phyloP scores from a whole-genome alignment of 2,329 filamentous ascomycete species.

The Curvularia verruculosa region DNA sequence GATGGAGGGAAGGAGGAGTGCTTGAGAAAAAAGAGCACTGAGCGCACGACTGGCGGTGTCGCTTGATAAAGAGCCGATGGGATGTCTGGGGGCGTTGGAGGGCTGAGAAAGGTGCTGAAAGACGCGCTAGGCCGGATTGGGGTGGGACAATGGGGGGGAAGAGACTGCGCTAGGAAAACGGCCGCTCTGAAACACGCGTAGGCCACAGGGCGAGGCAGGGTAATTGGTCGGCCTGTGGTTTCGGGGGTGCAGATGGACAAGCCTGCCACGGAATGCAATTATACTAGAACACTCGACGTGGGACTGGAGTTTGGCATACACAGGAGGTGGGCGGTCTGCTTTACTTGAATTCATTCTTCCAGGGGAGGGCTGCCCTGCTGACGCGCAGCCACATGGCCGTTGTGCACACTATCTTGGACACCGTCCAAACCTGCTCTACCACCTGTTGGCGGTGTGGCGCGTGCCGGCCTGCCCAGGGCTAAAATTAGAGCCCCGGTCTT shows the following conservation, averaged over 20 bases:
- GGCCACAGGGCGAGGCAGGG: conserved; percentile 3
- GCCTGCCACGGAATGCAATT: conserved; percentile 30
- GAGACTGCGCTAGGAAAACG: conserved; percentile 22
- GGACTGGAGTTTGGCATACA: background rate
- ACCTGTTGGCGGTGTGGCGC: conserved; percentile 21
- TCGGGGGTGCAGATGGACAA: conserved; percentile 26
- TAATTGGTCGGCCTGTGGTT: conserved; percentile 30
- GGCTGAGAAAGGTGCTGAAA: conserved; percentile 25
- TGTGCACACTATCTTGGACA: conserved; percentile 2
- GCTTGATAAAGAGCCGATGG: conserved; percentile 32
- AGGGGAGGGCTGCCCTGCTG: conserved; percentile 9
- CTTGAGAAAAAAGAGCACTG: conserved; percentile 8
- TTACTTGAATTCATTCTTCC: conserved; percentile 9
- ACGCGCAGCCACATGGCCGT: conserved; percentile 18
- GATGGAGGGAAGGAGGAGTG: conserved; percentile 21
- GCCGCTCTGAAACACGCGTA: conserved; percentile 30
- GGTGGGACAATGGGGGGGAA: conserved; percentile 18
- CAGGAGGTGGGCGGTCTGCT: conserved; percentile 6
- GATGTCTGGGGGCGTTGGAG: conserved; percentile 27
- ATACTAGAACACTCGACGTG: conserved; percentile 6
- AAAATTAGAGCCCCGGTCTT: conserved; percentile 30
- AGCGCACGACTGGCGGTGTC: conserved; percentile 35
- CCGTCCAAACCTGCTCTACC: background rate
- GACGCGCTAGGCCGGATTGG: conserved; percentile 17
- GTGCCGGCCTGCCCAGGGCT: conserved; percentile 23